Evolutionary conservation across 495 filamentous ascomycete species (phyloP).

Genomic region (Talaromyces ruber): DNA sequence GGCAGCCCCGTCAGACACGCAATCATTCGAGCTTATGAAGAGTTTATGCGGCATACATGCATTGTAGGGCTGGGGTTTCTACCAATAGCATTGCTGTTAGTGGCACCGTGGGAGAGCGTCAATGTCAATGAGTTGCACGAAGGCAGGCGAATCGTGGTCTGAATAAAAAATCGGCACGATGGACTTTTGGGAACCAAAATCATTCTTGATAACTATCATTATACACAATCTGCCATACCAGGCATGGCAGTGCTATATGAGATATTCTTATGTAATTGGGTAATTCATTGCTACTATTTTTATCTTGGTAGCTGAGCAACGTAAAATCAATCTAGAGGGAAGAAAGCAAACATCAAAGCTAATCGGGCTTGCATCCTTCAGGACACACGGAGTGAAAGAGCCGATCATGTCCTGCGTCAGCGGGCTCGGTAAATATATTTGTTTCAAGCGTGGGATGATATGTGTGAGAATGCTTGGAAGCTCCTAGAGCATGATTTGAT

Average conservation of each 20-base stretch:
- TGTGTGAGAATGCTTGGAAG: not conserved
- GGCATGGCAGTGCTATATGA: not conserved
- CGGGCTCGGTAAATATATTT: no score
- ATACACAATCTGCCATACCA: not conserved
- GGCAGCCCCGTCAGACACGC: constrained; percentile 43
- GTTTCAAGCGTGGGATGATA: no score
- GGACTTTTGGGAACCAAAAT: not conserved
- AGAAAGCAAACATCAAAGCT: no score
- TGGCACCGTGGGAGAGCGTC: constrained; percentile 46
- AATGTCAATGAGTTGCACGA: constrained; percentile 27
- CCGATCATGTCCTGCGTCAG: no score
- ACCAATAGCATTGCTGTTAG: constrained; percentile 34
- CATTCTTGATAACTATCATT: not conserved
- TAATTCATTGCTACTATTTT: not conserved
- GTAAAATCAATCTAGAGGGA: no score
- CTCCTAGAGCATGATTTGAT: not conserved
- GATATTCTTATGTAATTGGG: not conserved
- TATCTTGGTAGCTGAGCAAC: not conserved
- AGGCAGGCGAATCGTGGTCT: not conserved
- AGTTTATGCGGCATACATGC: constrained; percentile 46
- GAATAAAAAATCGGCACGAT: not conserved
- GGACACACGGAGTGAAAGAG: no score
- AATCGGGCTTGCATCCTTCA: no score
- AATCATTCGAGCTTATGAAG: constrained; percentile 48
- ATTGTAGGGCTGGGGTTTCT: constrained; percentile 39